phyloP scores from a whole-genome alignment of 2,329 filamentous ascomycete genomes.

The Eutypa lata region DNA sequence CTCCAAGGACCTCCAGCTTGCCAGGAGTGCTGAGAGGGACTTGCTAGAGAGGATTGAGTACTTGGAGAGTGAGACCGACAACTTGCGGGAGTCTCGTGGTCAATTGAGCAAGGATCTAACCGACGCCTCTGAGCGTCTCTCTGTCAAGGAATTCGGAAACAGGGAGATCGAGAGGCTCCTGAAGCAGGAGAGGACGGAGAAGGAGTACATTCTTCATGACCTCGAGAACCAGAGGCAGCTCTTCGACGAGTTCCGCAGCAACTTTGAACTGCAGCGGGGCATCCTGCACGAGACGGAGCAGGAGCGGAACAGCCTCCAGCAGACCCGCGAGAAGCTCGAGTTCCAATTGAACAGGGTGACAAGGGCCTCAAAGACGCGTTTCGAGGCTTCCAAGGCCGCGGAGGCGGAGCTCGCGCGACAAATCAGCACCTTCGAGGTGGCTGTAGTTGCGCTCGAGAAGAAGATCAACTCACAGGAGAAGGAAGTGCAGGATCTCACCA shows the following conservation, averaged over 20 bases:
- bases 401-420: conserved; percentile 22
- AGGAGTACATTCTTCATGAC: conserved; percentile 30
- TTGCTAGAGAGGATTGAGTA: conserved; percentile 33
- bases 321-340: conserved; percentile 23
- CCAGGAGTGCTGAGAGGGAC: conserved; percentile 23
- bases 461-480: conserved; percentile 21
- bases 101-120: conserved; percentile 29
- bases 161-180: conserved; percentile 26
- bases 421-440: conserved; percentile 18
- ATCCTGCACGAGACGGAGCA: conserved; percentile 29
- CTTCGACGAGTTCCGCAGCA: conserved; percentile 32
- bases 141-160: conserved; percentile 23
- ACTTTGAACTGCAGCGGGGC: conserved; percentile 29
- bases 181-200: conserved; percentile 27
- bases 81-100: conserved; percentile 26
- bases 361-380: conserved; percentile 19
- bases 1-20: conserved; percentile 25
- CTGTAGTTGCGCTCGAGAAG: conserved; percentile 19
- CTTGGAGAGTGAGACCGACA: conserved; percentile 32
- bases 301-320: conserved; percentile 30
- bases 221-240: conserved; percentile 32
- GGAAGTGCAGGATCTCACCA: conserved; percentile 21
- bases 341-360: conserved; percentile 20
- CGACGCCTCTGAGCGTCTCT: conserved; percentile 26
- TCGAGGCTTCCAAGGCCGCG: conserved; percentile 19